Conservation (phyloP, 306 rosid genomes). For the Cyamopsis tetragonoloba region DNA sequence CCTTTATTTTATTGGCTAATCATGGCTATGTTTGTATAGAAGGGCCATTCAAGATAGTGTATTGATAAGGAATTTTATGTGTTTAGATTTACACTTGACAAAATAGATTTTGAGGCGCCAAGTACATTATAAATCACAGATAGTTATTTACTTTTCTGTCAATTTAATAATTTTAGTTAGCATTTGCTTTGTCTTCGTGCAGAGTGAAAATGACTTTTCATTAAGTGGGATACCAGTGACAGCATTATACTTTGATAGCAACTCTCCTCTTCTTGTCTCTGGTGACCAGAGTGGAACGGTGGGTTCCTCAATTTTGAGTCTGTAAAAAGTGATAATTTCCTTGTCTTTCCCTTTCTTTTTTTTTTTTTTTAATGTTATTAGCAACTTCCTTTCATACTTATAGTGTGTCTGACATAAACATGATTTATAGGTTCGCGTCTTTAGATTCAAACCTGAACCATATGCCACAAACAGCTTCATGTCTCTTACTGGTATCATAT, state of each 20-base stretch:
- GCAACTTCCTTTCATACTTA: not conserved
- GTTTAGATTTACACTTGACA: not conserved
- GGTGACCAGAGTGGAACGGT: constrained; percentile 92
- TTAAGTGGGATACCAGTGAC: constrained; percentile 78
- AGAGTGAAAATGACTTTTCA: constrained; percentile 84
- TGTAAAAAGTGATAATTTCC: not conserved
- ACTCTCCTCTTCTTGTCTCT: constrained; percentile 63
- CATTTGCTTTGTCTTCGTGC: constrained; percentile 18
- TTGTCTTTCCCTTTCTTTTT: not conserved
- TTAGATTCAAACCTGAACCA: constrained; percentile 80
- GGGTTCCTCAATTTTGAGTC: constrained; percentile 17
- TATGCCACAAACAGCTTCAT: constrained; percentile 61
- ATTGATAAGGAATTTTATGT: not conserved
- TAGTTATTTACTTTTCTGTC: not conserved
- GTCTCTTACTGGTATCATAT: constrained; percentile 60
- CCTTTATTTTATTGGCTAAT: not conserved
- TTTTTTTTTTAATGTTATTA: not conserved
- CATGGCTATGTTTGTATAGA: not conserved
- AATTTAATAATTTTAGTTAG: not conserved
- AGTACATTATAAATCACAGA: not conserved
- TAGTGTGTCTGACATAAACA: constrained; percentile 4
- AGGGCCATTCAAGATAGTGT: not conserved
- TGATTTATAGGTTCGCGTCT: constrained; percentile 65
- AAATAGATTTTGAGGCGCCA: not conserved
- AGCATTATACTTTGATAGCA: constrained; percentile 58